Evolutionary conservation across 345 rosid species (phyloP), one percentile per base, ranked within the genome.

Genomic region (Hypericum perforatum): DNA sequence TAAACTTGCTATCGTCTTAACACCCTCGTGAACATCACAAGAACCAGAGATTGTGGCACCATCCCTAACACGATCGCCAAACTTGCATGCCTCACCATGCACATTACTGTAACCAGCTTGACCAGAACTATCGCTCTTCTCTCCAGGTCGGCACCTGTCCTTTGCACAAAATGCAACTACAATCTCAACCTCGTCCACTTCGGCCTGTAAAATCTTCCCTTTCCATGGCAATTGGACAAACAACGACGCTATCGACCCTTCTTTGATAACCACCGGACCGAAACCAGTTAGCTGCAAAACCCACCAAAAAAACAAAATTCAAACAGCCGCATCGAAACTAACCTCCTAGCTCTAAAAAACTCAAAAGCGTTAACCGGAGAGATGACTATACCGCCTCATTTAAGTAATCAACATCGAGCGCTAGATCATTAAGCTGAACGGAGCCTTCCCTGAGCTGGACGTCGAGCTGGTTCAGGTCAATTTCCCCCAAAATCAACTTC

Each of bases 1-100:
- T 78, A 92, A 79, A 82, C 82, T 88, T 0, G 96, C 98, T 69
- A 92, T 90, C 7, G 86, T 77, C 76, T 88, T 92, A 40, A 92
- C 98, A 37, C 98, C 98, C 74, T 92, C 95, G 62, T 92, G 98
- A 60, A 92, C 83, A 81, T 82, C 84, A 45, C 60, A 62, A 16
- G 74, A 63, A 9, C 74, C 62, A 61, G 80, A 56, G 42, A 63
- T 79, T 42, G 60, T 65, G 55, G 58, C 44, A 61, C 52, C 69
- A 14, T 59, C 80, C 12, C 41, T 45, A 61, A 53, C 45, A 41
- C 68, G 84, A 68, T 65, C 56, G 43, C 72, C 78, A 63, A 51
- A 53, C 58, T 64, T 77, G 43, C 74, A 75, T 14, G 52, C 52
- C 49, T 66, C 74, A 42, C 40, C 53, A 14, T 63, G 70, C 58